Conservation (phyloP, 371 early-diverging fungal species). For the Neoconidiobolus thromboides region DNA sequence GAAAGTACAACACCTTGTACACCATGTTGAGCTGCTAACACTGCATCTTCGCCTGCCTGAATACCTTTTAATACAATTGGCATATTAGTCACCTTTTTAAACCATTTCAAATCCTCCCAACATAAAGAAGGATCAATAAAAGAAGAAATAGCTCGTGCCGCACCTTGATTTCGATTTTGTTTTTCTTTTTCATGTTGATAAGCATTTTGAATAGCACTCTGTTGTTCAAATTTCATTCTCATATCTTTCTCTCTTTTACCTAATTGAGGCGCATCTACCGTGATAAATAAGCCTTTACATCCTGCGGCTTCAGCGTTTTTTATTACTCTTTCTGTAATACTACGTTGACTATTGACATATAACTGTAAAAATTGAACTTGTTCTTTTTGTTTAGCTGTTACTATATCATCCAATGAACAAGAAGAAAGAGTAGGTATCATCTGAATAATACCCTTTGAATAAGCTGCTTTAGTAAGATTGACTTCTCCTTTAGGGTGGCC, state of each 20-base stretch:
- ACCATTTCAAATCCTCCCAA: conserved; percentile 82
- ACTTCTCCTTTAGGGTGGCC: conserved; percentile 62
- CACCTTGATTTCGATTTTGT: conserved; percentile 21
- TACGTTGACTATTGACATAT: conserved; percentile 70
- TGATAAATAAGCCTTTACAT: conserved; percentile 69
- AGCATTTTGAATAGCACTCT: conserved; percentile 11
- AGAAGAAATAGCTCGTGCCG: conserved; percentile 50
- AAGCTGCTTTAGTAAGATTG: conserved; percentile 40
- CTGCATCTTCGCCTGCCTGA: conserved; percentile 77
- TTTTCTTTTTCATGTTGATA: conserved; percentile 5
- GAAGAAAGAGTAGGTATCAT: conserved; percentile 60
- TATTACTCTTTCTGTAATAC: conserved; percentile 48
- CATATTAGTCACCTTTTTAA: conserved; percentile 55
- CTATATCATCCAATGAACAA: conserved; percentile 42
- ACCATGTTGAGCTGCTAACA: conserved; percentile 55
- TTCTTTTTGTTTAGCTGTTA: conserved; percentile 18
- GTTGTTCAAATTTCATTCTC: conserved; percentile 31
- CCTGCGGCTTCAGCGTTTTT: conserved; percentile 63
- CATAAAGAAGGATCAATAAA: conserved; percentile 60
- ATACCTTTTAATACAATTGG: conserved; percentile 87
- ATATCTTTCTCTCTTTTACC: conserved; percentile 82
- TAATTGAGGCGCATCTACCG: conserved; percentile 81
- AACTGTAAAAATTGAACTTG: conserved; percentile 50
- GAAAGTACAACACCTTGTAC: conserved; percentile 70
- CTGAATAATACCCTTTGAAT: conserved; percentile 22